Base-by-base conservation (phyloP, 371 early-diverging fungal species). In the Capillidium rhysosporum region DNA sequence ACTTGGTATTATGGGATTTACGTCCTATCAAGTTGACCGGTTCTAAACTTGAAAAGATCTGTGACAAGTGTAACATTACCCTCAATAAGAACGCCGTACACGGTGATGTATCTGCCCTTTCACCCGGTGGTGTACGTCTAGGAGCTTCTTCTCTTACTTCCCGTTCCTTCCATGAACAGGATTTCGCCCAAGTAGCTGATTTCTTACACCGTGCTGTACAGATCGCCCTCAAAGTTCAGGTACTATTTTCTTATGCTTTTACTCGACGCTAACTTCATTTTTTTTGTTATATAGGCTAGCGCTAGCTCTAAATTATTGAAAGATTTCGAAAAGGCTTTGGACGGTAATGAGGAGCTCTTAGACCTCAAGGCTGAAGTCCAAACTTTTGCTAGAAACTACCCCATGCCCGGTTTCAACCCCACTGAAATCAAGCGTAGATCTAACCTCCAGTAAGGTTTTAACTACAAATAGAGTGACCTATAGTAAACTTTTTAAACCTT, bases 11-110 rank as follows among this genome's bases (percentile, higher is more conserved):
- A 49, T 66, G 89, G 46, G 87, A 97, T 64, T 71, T 97, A 44
- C 70, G 79, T 44, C 72, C 72, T 63, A 82, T 83, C 73, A 72
- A 75, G 8, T 72, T 92, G 49, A 91, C 91, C 59, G 97, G 97
- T 55, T 89, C 93, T 1, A 83, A 92, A 52, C 87, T 91, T 2
- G 95, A 97, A 71, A 80, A 91, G 52, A 70, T 97, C 24, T 67
- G 90, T 44, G 97, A 97, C 65, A 67, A 91, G 52, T 86, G 76
- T 62, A 94, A 93, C 65, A 89, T 99, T 63, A 87, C 92, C 0
- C 79, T 91, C 41, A 99, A 99, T 81, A 98, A 98, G 77, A 98
- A 99, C 78, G 93, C 97, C 0, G 89, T 99, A 18, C 93, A 93
- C 10, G 90, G 92, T 34, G 98, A 99, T 69, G 88, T 79, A 66